Evolutionary conservation across 1,139 yeast genomes (phyloP), one percentile per base, ranked within the genome.

Genomic region (Kluyveromyces sp.): DNA sequence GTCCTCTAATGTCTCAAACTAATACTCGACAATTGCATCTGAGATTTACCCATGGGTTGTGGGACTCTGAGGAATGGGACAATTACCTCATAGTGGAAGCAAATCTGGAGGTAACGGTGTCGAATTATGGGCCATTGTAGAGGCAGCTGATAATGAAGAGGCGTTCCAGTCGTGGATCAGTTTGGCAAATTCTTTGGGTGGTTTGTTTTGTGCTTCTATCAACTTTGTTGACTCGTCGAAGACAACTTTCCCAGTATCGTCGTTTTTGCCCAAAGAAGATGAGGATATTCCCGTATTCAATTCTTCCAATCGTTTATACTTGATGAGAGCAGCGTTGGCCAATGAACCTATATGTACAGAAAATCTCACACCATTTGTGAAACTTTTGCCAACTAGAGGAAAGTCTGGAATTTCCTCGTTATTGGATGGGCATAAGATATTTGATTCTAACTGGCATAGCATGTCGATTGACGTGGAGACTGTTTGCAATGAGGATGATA

Each of bases 271-370:
- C 3, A 55, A 55, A 8, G 54, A 50, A 7, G 33, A 37, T 2
- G 48, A 48, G 1, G 50, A 52, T 3, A 40, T 65, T 3, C 67
- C 70, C 0, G 29, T 65, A 1, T 57, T 60, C 36, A 50, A 65
- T 32, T 51, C 56, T 25, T 47, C 50, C 1, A 63, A 64, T 41
- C 62, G 70, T 4, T 63, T 83, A 15, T 84, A 72, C 59, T 67
- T 84, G 37, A 63, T 90, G 52, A 74, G 95, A 51, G 96, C 97
- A 5, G 86, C 96, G 0, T 74, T 94, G 43, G 97, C 99, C 1
- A 79, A 92, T 52, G 99, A 94, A 60, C 96, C 97, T 0, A 83
- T 94, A 15, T 94, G 99, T 67, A 94, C 99, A 0, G 99, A 94
- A 64, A 94, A 94, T 64, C 73, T 94, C 60, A 90, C 99, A 0